These are phyloP conservation scores for Sphagnurus paluster DNA, from an alignment of 1,284 basidiomycete genomes.

Conservation along the genomic window DNA sequence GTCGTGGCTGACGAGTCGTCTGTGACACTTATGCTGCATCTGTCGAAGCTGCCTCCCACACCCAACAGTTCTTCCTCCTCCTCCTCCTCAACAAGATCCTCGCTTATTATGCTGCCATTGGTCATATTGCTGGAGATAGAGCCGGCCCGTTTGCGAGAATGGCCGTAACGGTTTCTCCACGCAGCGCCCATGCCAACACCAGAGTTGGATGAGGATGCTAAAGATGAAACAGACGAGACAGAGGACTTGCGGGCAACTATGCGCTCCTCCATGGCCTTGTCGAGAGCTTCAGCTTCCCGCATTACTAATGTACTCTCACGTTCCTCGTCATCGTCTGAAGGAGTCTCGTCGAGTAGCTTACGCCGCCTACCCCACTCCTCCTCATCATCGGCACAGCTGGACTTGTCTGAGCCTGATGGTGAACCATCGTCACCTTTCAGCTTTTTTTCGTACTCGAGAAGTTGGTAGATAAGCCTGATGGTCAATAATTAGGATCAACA, in stretches of 20 bases:
- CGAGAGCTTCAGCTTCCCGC: slow-evolving; percentile 73
- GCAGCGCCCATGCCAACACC: slow-evolving; percentile 65
- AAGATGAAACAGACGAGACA: slow-evolving; percentile 63
- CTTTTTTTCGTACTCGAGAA: slow-evolving; percentile 90
- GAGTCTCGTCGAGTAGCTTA: slow-evolving; percentile 58
- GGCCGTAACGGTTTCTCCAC: slow-evolving; percentile 61
- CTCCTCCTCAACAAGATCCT: slow-evolving; percentile 79
- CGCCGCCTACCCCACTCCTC: slow-evolving; percentile 84
- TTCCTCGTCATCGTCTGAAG: slow-evolving; percentile 48
- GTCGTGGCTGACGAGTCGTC: slow-evolving; percentile 38
- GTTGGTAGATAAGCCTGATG: slow-evolving; percentile 89
- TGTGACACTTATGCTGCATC: slow-evolving; percentile 26
- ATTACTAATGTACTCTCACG: slow-evolving; percentile 59
- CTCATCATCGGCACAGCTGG: slow-evolving; percentile 54
- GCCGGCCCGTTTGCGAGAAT: slow-evolving; percentile 62
- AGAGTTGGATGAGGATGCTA: slow-evolving; percentile 54
- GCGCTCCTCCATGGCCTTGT: slow-evolving; percentile 83
- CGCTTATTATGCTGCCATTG: slow-evolving; percentile 67
- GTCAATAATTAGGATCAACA: slow-evolving; percentile 13
- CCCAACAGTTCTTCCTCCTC: slow-evolving; percentile 72
- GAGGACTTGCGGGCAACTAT: slow-evolving; percentile 71
- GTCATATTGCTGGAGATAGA: slow-evolving; percentile 71
- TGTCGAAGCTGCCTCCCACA: slow-evolving; percentile 67
- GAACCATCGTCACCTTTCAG: slow-evolving; percentile 56
- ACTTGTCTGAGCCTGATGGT: slow-evolving; percentile 51